Base-by-base conservation (phyloP, 345 rosid genomes). In the Populus davidiana region DNA sequence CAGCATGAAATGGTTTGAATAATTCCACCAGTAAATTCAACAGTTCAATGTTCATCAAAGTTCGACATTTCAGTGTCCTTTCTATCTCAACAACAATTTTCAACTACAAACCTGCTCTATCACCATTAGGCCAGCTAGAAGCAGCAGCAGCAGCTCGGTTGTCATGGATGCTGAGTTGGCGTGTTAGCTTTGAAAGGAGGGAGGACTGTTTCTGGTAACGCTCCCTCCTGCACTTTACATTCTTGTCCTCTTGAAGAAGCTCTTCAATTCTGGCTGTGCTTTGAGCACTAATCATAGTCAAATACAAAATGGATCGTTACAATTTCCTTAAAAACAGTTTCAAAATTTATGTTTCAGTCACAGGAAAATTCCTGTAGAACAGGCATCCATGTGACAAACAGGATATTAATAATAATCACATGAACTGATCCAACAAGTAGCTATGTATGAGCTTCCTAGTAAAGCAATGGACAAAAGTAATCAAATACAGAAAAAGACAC, bases 71-170 rank as follows among this genome's bases (percentile, higher is more conserved):
- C 49, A 12, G 20, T 41, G 17, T 0, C 17, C 5, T 5, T 35
- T 67, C 44, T 20, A 70, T 36, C n/a, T 21, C 27, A n/a, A 25
- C 11, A 14, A 10, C 29, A 29, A 36, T 41, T 23, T 74, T 35
- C 41, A 17, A 56, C 29, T 56, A 56, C 63, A 56, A 56, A 92
- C 92, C 92, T 81, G 96, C 77, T 38, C 84, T 81, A 67, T 43
- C 85, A 54, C 79, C 88, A 69, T 88, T 84, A 31, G 91, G 84
- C 93, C 92, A 92, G 80, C 82, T 84, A 66, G 99, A 86, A 70
- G 96, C 90, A 35, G 97, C 92, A 75, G 96, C 92, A 75, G 96
- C 91, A 47, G 96, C 98, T 85, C 90, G 86, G 80, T 91, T 96
- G 73, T 94, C 99, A 35, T 94, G 97, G 78, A 96, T 74, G 80